Percentiles rank a stretch among this genome's conserved stretches.
phyloP scores from a whole-genome alignment of 371 early-diverging fungal genomes.

The Rhizopus arrhizus region DNA sequence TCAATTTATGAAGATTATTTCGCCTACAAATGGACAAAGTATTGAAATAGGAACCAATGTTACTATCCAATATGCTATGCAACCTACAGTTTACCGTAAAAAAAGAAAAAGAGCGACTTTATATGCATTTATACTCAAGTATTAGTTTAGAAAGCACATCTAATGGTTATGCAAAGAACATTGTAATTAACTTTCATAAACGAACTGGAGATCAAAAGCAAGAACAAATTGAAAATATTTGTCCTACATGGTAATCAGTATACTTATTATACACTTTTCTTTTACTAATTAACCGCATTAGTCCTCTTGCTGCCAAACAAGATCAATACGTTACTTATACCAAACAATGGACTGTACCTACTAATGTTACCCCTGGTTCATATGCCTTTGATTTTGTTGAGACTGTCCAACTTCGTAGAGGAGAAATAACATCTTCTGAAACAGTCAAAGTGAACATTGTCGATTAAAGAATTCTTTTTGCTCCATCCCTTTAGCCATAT shows the following conservation, averaged over 20 bases:
- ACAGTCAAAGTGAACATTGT: constrained; percentile 47
- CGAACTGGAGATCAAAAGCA: constrained; percentile 29
- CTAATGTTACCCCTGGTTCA: constrained; percentile 54
- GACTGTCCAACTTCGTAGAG: constrained; percentile 41
- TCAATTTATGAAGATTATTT: constrained; percentile 49
- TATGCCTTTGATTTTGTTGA: constrained; percentile 54
- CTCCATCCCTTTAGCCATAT: too few species aligned
- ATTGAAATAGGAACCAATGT: constrained; percentile 37
- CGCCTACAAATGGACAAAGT: constrained; percentile 38
- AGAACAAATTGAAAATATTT: constrained; percentile 8
- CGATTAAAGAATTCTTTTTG: constrained; percentile 15
- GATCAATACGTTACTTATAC: constrained; percentile 42
- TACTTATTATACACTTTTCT: background rate
- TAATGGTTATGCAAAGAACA: constrained; percentile 20
- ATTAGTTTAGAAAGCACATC: constrained; percentile 24
- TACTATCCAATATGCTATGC: constrained; percentile 45
- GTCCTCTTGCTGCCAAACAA: constrained; percentile 40
- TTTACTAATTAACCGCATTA: constrained; percentile 1
- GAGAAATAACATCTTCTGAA: constrained; percentile 36
- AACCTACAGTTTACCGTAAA: constrained; percentile 42
- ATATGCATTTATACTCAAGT: background rate
- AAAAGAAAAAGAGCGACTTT: background rate
- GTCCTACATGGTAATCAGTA: constrained; percentile 16
- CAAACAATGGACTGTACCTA: constrained; percentile 56
- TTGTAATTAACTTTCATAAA: constrained; percentile 31